These are phyloP conservation scores for Pezicula carpinea DNA, from an alignment of 2,329 filamentous ascomycete species.

Conservation along the genomic window DNA sequence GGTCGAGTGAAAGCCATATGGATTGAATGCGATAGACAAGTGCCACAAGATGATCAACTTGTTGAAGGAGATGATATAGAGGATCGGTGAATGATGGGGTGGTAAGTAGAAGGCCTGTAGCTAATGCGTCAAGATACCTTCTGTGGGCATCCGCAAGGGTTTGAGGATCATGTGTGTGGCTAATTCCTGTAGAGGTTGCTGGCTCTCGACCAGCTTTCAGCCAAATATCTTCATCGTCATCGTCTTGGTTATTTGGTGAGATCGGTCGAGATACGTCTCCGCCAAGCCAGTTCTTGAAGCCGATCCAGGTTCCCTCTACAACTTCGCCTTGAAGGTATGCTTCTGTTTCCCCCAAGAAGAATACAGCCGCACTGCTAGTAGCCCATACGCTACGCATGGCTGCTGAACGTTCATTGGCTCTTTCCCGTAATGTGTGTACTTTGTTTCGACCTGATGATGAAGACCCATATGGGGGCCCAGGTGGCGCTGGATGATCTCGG, in stretches of 20 bases:
- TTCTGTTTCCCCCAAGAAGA: conserved; percentile 83
- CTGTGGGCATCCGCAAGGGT: conserved; percentile 76
- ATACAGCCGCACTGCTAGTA: conserved; percentile 79
- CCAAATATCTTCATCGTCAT: conserved; percentile 39
- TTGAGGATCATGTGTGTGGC: conserved; percentile 68
- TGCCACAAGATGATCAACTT: conserved; percentile 78
- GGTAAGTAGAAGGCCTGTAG: conserved; percentile 62
- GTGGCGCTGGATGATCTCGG: conserved; percentile 70
- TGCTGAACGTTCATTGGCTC: conserved; percentile 57
- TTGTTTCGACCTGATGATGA: conserved; percentile 55
- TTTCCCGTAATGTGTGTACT: conserved; percentile 56
- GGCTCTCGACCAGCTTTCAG: conserved; percentile 25
- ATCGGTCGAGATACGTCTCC: conserved; percentile 15
- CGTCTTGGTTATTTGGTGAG: conserved; percentile 9
- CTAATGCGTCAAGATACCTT: conserved; percentile 66
- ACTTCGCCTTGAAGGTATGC: conserved; percentile 89
- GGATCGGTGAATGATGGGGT: conserved; percentile 57
- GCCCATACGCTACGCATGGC: conserved; percentile 85
- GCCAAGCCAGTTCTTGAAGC: conserved; percentile 72
- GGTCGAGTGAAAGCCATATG: conserved; percentile 73
- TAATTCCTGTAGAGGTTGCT: conserved; percentile 7
- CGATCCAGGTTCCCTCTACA: conserved; percentile 73
- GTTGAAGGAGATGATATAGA: conserved; percentile 62
- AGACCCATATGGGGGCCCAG: conserved; percentile 58
- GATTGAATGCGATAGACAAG: conserved; percentile 70